These are phyloP conservation scores for Omphalotus olearius DNA, from an alignment of 1,284 basidiomycete species.

Conservation along the genomic window DNA sequence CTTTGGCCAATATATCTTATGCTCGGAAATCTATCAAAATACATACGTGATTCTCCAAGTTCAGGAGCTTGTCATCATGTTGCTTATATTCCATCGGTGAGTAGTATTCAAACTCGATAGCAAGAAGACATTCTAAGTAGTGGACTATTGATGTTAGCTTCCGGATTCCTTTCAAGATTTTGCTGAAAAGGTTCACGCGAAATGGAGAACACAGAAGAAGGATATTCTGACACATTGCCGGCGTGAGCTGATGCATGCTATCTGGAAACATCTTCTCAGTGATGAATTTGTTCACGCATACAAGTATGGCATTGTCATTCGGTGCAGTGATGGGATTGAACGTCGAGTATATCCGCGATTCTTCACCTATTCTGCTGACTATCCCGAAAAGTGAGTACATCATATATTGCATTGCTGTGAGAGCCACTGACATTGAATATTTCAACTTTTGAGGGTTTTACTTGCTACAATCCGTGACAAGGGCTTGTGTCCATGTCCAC, in stretches of 20 bases:
- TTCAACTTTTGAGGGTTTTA: constrained; percentile 21
- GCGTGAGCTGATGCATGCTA: constrained; percentile 25
- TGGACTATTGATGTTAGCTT: too few species aligned
- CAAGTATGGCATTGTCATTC: constrained; percentile 25
- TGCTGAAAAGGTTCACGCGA: not conserved
- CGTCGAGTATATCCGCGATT: constrained; percentile 24
- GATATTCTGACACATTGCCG: constrained; percentile 22
- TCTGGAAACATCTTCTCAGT: constrained; percentile 23
- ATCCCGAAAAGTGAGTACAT: constrained; percentile 28
- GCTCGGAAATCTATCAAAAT: constrained; percentile 30
- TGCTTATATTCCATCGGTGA: constrained; percentile 27
- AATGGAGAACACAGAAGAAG: not conserved
- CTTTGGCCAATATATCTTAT: constrained; percentile 31
- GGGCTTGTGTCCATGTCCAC: constrained; percentile 27
- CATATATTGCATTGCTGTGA: not conserved
- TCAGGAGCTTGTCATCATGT: constrained; percentile 25
- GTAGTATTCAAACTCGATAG: too few species aligned
- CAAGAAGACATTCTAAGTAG: too few species aligned
- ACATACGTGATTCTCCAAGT: constrained; percentile 19
- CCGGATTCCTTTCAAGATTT: constrained; percentile 1
- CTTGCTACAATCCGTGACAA: constrained; percentile 26
- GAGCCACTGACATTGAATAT: not conserved
- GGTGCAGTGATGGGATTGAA: constrained; percentile 21
- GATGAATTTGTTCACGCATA: constrained; percentile 26
- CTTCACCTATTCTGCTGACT: constrained; percentile 30